phyloP scores from a whole-genome alignment of 345 rosid genomes.

The Dovyalis caffra region DNA sequence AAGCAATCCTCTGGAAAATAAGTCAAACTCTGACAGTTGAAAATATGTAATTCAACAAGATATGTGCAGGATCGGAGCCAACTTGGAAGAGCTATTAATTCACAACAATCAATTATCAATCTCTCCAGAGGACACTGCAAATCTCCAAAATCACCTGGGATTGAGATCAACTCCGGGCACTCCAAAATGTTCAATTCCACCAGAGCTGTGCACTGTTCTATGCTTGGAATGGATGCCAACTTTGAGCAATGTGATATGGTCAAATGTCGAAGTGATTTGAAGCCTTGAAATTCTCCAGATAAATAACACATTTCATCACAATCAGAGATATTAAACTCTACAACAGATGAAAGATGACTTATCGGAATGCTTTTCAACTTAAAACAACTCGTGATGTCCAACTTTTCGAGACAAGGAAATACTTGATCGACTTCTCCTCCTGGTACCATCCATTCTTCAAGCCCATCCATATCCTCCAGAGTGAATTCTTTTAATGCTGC shows the following conservation, averaged over 20 bases:
- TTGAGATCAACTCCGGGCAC: too few relatives aligned
- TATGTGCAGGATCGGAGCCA: too few relatives aligned
- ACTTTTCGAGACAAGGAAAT: conserved; percentile 20
- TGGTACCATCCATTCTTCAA: conserved; percentile 10
- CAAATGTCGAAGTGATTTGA: background rate
- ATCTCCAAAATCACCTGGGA: too few relatives aligned
- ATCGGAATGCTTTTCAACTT: conserved; percentile 8
- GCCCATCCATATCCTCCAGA: background rate
- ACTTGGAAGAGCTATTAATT: too few relatives aligned
- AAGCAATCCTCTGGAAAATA: too few relatives aligned
- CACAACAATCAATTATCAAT: too few relatives aligned
- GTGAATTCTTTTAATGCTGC: conserved; percentile 5
- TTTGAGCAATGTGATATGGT: accelerated
- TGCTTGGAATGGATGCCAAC: background rate
- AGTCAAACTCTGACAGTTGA: too few relatives aligned
- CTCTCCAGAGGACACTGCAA: too few relatives aligned
- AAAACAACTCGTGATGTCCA: background rate
- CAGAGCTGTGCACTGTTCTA: background rate
- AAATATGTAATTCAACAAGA: too few relatives aligned
- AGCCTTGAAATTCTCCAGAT: background rate
- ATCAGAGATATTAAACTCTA: background rate
- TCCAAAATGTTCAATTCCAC: too few relatives aligned
- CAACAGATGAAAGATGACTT: conserved; percentile 4
- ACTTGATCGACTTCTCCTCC: background rate
- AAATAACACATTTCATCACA: background rate